phyloP scores from a whole-genome alignment of 768 basidiomycete species.

The Hericium alpestre region DNA sequence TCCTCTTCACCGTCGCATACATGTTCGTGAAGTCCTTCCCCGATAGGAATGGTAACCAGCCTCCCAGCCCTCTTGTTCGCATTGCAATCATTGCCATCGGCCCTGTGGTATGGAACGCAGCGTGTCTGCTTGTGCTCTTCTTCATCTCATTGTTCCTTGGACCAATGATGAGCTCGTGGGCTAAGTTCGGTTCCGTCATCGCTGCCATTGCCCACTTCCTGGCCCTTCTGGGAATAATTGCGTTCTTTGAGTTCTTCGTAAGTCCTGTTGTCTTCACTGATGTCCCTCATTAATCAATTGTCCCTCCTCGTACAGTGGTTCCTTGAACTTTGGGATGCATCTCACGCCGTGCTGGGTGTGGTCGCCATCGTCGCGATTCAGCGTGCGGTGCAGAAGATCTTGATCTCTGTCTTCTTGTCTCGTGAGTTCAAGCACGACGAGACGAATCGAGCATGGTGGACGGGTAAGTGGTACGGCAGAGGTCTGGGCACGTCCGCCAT shows the following conservation, averaged over 20 bases:
- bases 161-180: conserved; percentile 76
- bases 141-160: conserved; percentile 88
- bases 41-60: conserved; percentile 42
- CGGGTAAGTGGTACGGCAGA: conserved; percentile 92
- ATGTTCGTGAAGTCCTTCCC: conserved; percentile 94
- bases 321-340: conserved; percentile 83
- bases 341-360: conserved; percentile 88
- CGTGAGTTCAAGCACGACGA: conserved; percentile 99
- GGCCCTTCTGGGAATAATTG: conserved; percentile 71
- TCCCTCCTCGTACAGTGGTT: conserved; percentile 59
- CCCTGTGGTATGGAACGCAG: conserved; percentile 92
- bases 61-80: conserved; percentile 81
- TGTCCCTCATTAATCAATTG: conserved; percentile 2
- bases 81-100: conserved; percentile 84
- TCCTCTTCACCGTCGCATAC: conserved; percentile 73
- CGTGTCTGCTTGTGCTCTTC: conserved; percentile 75
- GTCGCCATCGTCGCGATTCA: conserved; percentile 89
- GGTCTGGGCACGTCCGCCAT: conserved; percentile 84
- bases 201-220: conserved; percentile 83
- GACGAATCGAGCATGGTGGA: conserved; percentile 99
- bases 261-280: conserved; percentile 30
- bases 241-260: conserved; percentile 95
- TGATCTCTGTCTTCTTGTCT: conserved; percentile 89
- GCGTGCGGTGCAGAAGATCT: conserved; percentile 83
- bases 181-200: conserved; percentile 85